A percentile compares a stretch with the other conserved stretches of the same genome.
Conservation (phyloP, 306 rosid genomes). For the Luffa acutangula region DNA sequence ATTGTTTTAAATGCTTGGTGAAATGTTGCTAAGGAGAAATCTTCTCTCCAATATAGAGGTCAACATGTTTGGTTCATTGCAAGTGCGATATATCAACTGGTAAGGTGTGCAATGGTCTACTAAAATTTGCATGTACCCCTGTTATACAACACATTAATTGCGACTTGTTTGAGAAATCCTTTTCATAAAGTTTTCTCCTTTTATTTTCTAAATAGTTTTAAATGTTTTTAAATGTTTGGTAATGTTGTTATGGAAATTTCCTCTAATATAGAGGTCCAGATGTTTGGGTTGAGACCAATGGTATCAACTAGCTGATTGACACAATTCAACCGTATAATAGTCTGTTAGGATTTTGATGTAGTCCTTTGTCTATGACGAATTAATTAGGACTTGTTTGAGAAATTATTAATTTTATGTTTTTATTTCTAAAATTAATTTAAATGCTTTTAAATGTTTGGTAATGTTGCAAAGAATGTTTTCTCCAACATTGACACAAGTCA, state of each 20-base stretch:
- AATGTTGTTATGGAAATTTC: too few species aligned
- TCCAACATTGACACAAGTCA: not conserved
- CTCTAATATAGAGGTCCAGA: not conserved
- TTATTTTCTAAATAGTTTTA: not conserved
- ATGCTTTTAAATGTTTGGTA: too few species aligned
- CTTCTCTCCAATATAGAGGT: too few species aligned
- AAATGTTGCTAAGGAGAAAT: not conserved
- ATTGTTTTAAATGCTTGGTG: not conserved
- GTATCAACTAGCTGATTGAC: not conserved
- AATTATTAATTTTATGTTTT: too few species aligned
- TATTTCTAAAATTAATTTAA: too few species aligned
- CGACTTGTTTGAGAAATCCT: not conserved
- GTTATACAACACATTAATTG: not conserved
- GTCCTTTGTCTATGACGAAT: too few species aligned
- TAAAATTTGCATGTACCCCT: not conserved
- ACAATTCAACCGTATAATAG: too few species aligned
- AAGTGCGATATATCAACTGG: not conserved
- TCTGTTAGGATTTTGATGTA: too few species aligned
- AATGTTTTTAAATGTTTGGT: too few species aligned
- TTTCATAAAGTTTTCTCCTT: not conserved
- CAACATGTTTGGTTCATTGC: not conserved
- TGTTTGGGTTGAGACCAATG: not conserved
- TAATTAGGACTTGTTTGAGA: too few species aligned
- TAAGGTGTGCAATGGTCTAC: not conserved
- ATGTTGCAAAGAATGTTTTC: not conserved